Base-by-base conservation (phyloP, 768 basidiomycete species). In the Mycena amicta region DNA sequence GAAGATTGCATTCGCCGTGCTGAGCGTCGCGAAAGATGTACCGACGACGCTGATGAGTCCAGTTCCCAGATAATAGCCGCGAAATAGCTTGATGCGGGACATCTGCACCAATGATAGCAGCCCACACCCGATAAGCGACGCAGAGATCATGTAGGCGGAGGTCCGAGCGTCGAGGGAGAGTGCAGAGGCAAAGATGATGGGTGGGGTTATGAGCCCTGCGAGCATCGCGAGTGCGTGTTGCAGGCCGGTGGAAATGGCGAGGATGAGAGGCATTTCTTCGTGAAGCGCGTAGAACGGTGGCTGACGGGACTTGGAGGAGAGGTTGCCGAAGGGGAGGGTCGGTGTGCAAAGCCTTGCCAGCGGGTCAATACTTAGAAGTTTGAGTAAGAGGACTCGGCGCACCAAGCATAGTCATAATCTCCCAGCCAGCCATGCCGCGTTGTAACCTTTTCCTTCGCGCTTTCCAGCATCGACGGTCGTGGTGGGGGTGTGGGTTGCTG, bases 151-250 rank as follows among this genome's bases (percentile, higher is more conserved):
- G 67, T 93, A 94, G 0, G 88, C 76, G 12, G 86, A 86, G 2
- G 80, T 84, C 26, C 71, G 71, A 2, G 78, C 66, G 50, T 89
- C 85, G 20, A 92, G 73, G 57, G 73, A 84, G 33, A 93, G 72
- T 3, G 84, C 70, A 52, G 80, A 83, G 1, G 89, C 83, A 64
- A 93, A 87, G 57, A 92, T 89, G 65, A 92, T 92, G 1, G 92
- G 91, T 0, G 91, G 92, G 0, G 89, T 90, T 65, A 93, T 91
- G 41, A 92, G 76, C 2, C 89, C 90, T 2, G 89, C 90, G 16
- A 92, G 80, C 91, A 93, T 93, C 2, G 89, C 90, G 11, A 92
- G 82, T 1, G 88, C 82, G 67, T 92, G 90, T 65, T 89, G 88
- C 16, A 89, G 74, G 0, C 92, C 92, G 61, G 84, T 85, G 1